These are phyloP conservation scores for Hypomyces perniciosus DNA, from an alignment of 2,329 filamentous ascomycete genomes.

Conservation along the genomic window DNA sequence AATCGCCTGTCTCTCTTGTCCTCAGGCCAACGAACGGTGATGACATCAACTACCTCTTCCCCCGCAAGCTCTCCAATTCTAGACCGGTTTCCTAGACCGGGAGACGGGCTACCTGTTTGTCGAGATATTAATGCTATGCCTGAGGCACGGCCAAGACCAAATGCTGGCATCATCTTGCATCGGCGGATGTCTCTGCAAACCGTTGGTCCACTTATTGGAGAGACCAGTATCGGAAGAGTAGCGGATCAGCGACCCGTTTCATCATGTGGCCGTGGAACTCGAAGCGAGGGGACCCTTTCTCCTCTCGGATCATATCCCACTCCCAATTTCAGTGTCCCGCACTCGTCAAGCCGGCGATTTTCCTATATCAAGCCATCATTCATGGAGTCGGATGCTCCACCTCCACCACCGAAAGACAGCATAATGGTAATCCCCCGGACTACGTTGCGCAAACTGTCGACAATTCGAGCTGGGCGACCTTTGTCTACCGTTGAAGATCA, in stretches of 20 bases:
- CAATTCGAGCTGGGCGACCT: slow-evolving; percentile 43
- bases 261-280: slow-evolving; percentile 9
- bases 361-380: slow-evolving; percentile 32
- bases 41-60: slow-evolving; percentile 55
- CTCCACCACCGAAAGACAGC: slow-evolving; percentile 16
- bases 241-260: slow-evolving; percentile 13
- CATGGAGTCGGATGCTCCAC: slow-evolving; percentile 10
- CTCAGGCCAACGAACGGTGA: slow-evolving; percentile 52
- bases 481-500: slow-evolving; percentile 51
- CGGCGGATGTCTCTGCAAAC: slow-evolving; percentile 48
- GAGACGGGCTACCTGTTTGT: slow-evolving; percentile 16
- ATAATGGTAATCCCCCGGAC: slow-evolving; percentile 15
- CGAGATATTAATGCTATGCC: slow-evolving; percentile 19
- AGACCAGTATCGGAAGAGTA: neutral
- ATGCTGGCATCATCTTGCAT: slow-evolving; percentile 45
- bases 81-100: slow-evolving; percentile 38
- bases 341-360: slow-evolving; percentile 39
- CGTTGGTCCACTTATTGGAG: slow-evolving; percentile 38
- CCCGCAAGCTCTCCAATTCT: slow-evolving; percentile 50
- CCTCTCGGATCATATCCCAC: slow-evolving; percentile 24
- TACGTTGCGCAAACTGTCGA: slow-evolving; percentile 36
- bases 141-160: slow-evolving; percentile 43
- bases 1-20: slow-evolving; percentile 56
- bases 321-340: slow-evolving; percentile 50
- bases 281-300: slow-evolving; percentile 11